A percentile compares a stretch with the other conserved stretches of the same genome.
phyloP scores from a whole-genome alignment of 441 rosid genomes.

The Raphanus hybrid region DNA sequence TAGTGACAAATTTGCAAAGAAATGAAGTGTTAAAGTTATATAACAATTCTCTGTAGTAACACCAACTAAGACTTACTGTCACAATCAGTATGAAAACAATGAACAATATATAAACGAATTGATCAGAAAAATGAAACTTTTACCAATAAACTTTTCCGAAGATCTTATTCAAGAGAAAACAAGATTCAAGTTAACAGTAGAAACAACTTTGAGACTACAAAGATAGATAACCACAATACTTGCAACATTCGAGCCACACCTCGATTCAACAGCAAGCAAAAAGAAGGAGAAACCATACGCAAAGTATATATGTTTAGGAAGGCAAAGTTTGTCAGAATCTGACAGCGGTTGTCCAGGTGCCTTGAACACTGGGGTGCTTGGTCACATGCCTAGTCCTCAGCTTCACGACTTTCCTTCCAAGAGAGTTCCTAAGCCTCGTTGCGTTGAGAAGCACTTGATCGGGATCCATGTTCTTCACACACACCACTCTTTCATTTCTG shows the following conservation, averaged over 20 bases:
- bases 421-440: slow-evolving; percentile 69
- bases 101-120: too few species aligned
- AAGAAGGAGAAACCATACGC: neutral
- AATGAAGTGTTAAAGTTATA: too few species aligned
- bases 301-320: neutral
- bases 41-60: too few species aligned
- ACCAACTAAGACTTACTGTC: neutral
- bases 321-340: slow-evolving; percentile 51
- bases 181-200: neutral
- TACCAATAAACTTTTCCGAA: neutral
- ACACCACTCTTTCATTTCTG: slow-evolving; percentile 70
- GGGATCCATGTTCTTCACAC: slow-evolving; percentile 66
- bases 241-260: neutral
- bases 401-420: slow-evolving; percentile 86
- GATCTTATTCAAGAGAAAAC: slow-evolving; percentile 23
- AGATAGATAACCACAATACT: neutral
- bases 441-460: slow-evolving; percentile 71
- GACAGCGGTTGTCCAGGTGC: slow-evolving; percentile 81
- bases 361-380: slow-evolving; percentile 83
- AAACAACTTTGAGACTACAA: neutral
- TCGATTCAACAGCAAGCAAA: slow-evolving; percentile 18
- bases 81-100: too few species aligned
- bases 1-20: too few species aligned
- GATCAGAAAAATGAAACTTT: neutral
- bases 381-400: slow-evolving; percentile 82